Evolutionary conservation across 768 basidiomycete species (phyloP).

Genomic region (Leccinum sublutescens): DNA sequence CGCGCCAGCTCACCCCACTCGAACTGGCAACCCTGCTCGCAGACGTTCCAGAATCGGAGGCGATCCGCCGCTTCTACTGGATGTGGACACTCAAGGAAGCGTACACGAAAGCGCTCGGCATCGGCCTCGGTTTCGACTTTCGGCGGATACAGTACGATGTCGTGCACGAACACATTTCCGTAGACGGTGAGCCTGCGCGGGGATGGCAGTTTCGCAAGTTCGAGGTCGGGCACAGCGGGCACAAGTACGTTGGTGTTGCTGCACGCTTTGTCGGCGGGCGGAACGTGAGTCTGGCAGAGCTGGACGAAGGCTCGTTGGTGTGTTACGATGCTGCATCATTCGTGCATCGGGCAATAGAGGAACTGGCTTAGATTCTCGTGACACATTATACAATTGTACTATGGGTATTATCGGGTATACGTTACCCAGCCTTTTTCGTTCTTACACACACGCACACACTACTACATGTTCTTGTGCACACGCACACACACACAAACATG

Average conservation of each 20-base stretch:
- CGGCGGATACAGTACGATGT: slow-evolving; percentile 71
- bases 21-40: slow-evolving; percentile 37
- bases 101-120: slow-evolving; percentile 83
- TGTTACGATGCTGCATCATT: slow-evolving; percentile 48
- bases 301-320: slow-evolving; percentile 41
- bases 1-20: slow-evolving; percentile 38
- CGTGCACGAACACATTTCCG: slow-evolving; percentile 44
- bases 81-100: slow-evolving; percentile 93
- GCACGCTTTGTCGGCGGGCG: slow-evolving; percentile 57
- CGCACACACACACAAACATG: background rate
- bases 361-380: slow-evolving; percentile 29
- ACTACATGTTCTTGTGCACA: background rate
- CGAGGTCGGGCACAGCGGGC: slow-evolving; percentile 44
- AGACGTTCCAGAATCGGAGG: slow-evolving; percentile 46
- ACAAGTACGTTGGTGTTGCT: slow-evolving; percentile 64
- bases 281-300: slow-evolving; percentile 31
- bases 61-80: slow-evolving; percentile 67
- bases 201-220: slow-evolving; percentile 75
- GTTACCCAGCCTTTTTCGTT: background rate
- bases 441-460: background rate
- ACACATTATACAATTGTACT: slow-evolving; percentile 18
- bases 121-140: slow-evolving; percentile 83
- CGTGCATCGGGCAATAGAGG: slow-evolving; percentile 45
- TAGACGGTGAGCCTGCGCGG: slow-evolving; percentile 54
- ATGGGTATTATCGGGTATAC: slow-evolving; percentile 16